Evolutionary conservation across 345 rosid genomes (phyloP).

Genomic region (Pistacia vera): DNA sequence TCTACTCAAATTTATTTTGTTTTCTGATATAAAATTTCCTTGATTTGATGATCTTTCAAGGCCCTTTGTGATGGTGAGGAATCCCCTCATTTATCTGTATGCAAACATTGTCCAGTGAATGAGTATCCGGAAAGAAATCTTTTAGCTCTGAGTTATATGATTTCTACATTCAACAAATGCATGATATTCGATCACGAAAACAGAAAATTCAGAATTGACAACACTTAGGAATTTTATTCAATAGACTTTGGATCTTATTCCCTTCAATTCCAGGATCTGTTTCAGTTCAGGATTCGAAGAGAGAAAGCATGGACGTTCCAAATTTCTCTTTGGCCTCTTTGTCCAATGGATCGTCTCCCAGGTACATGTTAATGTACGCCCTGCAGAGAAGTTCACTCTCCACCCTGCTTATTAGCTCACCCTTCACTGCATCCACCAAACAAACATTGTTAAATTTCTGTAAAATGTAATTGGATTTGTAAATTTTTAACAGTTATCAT

Average conservation of each 20-base stretch:
- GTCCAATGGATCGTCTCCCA: conserved; percentile 52
- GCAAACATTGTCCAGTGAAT: conserved; percentile 14
- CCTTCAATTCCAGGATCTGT: conserved; percentile 1
- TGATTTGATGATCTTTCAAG: not conserved
- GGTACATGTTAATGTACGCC: conserved; percentile 47
- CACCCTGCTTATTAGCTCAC: conserved; percentile 42
- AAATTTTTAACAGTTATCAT: not conserved
- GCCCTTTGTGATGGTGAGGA: conserved; percentile 33
- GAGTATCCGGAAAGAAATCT: not conserved
- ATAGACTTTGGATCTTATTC: conserved; percentile 15
- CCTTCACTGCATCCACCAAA: conserved; percentile 40
- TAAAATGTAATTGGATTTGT: not conserved
- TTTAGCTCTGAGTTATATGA: not conserved
- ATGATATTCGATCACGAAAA: not conserved
- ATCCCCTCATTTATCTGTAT: conserved; percentile 17
- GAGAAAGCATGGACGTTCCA: conserved; percentile 50
- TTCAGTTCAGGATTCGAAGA: conserved; percentile 26
- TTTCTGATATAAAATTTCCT: not conserved
- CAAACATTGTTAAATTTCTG: conserved; percentile 4
- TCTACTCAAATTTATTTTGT: not conserved
- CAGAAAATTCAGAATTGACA: conserved; percentile 12
- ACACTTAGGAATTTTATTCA: not conserved
- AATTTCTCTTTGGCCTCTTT: conserved; percentile 51
- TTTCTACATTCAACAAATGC: not conserved
- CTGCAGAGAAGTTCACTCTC: conserved; percentile 60